phyloP scores from a whole-genome alignment of 257 asterid species.

The Solanum chiquidenum region DNA sequence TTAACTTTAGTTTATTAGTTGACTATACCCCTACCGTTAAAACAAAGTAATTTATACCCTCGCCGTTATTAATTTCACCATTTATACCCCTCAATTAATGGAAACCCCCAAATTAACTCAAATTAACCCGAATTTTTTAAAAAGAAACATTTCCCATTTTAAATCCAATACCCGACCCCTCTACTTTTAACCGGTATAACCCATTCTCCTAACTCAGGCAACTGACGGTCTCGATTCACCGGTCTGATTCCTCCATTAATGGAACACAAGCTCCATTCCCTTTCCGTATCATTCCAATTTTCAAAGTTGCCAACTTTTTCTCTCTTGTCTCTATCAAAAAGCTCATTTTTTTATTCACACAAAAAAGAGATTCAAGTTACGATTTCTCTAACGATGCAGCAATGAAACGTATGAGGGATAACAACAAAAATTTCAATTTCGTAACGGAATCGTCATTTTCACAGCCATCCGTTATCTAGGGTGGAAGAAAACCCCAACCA shows the following conservation, averaged over 20 bases:
- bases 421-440: constrained; percentile 30
- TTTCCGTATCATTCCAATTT: background rate
- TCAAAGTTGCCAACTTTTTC: background rate
- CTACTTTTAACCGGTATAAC: too few species aligned
- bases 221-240: background rate
- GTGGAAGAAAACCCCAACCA: constrained; percentile 43
- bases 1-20: too few species aligned
- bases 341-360: background rate
- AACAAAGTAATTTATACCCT: too few species aligned
- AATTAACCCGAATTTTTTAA: too few species aligned
- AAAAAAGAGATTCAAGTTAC: constrained; percentile 23
- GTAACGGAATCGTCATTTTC: constrained; percentile 28
- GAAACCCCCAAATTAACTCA: too few species aligned
- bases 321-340: background rate
- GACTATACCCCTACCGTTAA: too few species aligned
- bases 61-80: too few species aligned
- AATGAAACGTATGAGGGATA: constrained; percentile 6
- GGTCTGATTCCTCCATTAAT: background rate
- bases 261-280: background rate
- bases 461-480: constrained; percentile 25
- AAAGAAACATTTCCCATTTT: too few species aligned
- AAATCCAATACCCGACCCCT: too few species aligned
- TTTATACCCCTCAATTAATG: too few species aligned
- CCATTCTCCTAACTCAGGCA: too few species aligned
- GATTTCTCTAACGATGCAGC: constrained; percentile 37